These are phyloP conservation scores for Kwoniella botswanensis DNA, from an alignment of 768 basidiomycete species.

Conservation along the genomic window DNA sequence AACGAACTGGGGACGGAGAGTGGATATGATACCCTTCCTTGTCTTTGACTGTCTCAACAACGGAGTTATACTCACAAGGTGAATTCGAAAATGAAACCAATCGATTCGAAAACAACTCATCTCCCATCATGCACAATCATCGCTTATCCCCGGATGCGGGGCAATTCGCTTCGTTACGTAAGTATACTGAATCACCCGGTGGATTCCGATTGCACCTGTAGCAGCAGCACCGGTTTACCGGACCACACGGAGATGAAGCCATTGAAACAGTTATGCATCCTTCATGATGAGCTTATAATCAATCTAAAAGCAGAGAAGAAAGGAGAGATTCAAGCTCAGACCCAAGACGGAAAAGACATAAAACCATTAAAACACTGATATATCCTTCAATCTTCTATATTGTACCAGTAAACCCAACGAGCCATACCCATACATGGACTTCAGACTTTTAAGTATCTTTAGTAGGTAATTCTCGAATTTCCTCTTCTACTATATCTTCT, in stretches of 20 bases:
- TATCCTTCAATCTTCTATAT: neutral
- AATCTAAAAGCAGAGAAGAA: no score
- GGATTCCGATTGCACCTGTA: neutral
- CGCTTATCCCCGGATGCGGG: conserved; percentile 1
- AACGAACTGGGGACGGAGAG: neutral
- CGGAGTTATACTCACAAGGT: neutral
- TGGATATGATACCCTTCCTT: neutral
- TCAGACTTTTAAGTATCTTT: neutral
- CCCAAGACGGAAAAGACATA: neutral
- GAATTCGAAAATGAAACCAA: conserved; percentile 9
- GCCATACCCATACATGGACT: neutral
- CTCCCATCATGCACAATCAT: no score
- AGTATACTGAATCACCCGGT: neutral
- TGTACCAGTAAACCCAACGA: no score
- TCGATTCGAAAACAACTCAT: conserved; percentile 18
- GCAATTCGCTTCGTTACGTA: neutral
- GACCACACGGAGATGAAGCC: neutral
- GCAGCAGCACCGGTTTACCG: neutral
- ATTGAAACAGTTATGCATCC: no score
- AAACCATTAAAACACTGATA: neutral
- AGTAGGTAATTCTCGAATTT: conserved; percentile 14
- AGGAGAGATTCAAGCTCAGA: no score
- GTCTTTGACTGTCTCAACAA: neutral
- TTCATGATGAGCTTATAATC: no score
- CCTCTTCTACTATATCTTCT: conserved; percentile 4